Conservation (phyloP, 106 monocot genomes). For the Acanthochlamys bracteata region DNA sequence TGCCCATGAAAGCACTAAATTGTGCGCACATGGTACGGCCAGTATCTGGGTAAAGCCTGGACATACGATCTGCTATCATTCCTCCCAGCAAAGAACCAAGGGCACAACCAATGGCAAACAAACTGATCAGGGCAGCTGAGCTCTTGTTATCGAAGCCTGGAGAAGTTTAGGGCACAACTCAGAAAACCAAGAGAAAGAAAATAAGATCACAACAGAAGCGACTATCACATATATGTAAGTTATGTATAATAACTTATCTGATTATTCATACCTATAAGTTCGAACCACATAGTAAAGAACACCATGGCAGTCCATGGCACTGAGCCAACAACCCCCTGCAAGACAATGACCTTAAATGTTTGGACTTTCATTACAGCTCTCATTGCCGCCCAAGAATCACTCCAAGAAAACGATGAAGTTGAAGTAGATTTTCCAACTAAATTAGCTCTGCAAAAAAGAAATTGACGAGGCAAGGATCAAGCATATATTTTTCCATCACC, state of each 20-base stretch:
- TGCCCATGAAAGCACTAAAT: slow-evolving; percentile 92
- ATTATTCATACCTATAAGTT: slow-evolving; percentile 71
- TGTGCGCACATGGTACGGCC: slow-evolving; percentile 90
- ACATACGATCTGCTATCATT: slow-evolving; percentile 55
- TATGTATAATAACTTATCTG: too few relatives aligned
- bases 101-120: slow-evolving; percentile 80
- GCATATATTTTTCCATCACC: background rate
- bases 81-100: slow-evolving; percentile 67
- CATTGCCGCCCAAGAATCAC: slow-evolving; percentile 53
- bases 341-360: slow-evolving; percentile 89
- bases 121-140: slow-evolving; percentile 71
- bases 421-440: slow-evolving; percentile 27
- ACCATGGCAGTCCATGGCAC: slow-evolving; percentile 96
- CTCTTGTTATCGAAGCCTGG: slow-evolving; percentile 78
- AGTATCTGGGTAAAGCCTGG: slow-evolving; percentile 42
- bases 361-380: slow-evolving; percentile 72
- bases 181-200: background rate
- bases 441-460: slow-evolving; percentile 19
- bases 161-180: background rate
- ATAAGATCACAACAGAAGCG: background rate
- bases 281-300: slow-evolving; percentile 99
- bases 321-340: slow-evolving; percentile 90
- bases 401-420: slow-evolving; percentile 38
- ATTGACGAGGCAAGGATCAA: background rate
- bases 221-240: too few relatives aligned